Evolutionary conservation across 495 filamentous ascomycete species (phyloP), one percentile per base, ranked within the genome.

Genomic region (Penicillium maclennaniae): DNA sequence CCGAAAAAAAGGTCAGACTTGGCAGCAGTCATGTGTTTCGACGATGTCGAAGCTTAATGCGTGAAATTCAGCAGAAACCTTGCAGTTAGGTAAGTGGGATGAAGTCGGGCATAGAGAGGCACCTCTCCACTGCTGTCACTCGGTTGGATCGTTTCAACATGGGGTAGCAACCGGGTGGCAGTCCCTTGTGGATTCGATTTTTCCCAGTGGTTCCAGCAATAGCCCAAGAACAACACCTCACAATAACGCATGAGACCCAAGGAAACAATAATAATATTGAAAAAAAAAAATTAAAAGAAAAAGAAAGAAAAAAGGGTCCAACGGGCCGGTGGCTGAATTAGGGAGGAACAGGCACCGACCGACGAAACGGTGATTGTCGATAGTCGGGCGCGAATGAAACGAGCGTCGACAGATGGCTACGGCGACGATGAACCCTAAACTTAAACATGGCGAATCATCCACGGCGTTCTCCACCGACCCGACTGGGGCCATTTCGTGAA

Each of bases 271-370:
- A n/a, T n/a, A n/a, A n/a, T n/a, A n/a, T n/a, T n/a, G n/a, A n/a
- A n/a, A n/a, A n/a, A n/a, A n/a, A n/a, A n/a, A n/a, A n/a, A n/a
- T n/a, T n/a, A n/a, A n/a, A n/a, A n/a, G n/a, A n/a, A n/a, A n/a
- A n/a, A n/a, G n/a, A n/a, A n/a, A n/a, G n/a, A 25, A 39, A 17
- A 26, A 39, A 28, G 45, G 49, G 47, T 53, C 38, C 51, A 47
- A 50, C 47, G 38, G 39, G 47, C 46, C 55, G 58, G 46, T 57
- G 55, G 58, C 61, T 61, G 43, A 39, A 61, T 49, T 53, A 61
- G 62, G 62, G 53, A 62, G 59, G 52, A 63, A 59, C 51, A 66
- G 62, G 54, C 60, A 66, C 51, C 42, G 43, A 40, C 47, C 43
- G 56, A 52, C 50, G 31, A 15, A 36, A 16, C 28, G 38, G 26